Evolutionary conservation across 768 basidiomycete genomes (phyloP), one percentile per base, ranked within the genome.

Genomic region (Serendipita sp.): DNA sequence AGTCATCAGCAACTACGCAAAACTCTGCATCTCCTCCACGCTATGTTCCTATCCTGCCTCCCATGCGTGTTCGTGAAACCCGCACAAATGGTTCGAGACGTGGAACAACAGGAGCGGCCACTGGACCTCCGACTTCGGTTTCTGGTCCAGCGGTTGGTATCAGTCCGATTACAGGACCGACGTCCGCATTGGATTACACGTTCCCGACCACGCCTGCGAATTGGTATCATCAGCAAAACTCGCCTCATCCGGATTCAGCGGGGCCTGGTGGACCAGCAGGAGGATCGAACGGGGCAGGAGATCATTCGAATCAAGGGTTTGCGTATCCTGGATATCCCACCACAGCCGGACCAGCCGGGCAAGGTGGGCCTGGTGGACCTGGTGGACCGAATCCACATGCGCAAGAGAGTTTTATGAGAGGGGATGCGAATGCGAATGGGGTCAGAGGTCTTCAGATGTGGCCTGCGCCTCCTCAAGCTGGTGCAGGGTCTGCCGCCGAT

Each of bases 181-280:
- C 38, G 38, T 41, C 38, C 2, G 28, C 23, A 60, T 10, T 60
- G 23, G 56, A 60, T 8, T 60, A 60, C 32, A 36, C 56, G 16
- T 60, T 28, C 56, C 56, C 56, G n/a, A 60, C 56, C 5, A 60
- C 56, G 11, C 56, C 56, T 60, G 56, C 56, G 16, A 30, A 60
- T 10, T 60, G 56, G 56, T 60, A 60, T n/a, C 23, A 23, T 23
- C 23, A 8, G 16, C 28, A 36, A 10, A 35, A 60, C 7, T 60
- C 56, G 56, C 35, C 56, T 4, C 56, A 60, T 51, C 48, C 48
- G 30, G 48, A 51, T 16, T 10, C 56, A 8, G n/a, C 56, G 8
- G 56, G 56, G n/a, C 5, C 56, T 60, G 56, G 35, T 8, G 34
- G 34, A 8, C 56, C 56, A 10, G 16, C 56, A 10, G 48, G 30